Conservation (phyloP, 331 rosid genomes). For the Dryas integrifolia region DNA sequence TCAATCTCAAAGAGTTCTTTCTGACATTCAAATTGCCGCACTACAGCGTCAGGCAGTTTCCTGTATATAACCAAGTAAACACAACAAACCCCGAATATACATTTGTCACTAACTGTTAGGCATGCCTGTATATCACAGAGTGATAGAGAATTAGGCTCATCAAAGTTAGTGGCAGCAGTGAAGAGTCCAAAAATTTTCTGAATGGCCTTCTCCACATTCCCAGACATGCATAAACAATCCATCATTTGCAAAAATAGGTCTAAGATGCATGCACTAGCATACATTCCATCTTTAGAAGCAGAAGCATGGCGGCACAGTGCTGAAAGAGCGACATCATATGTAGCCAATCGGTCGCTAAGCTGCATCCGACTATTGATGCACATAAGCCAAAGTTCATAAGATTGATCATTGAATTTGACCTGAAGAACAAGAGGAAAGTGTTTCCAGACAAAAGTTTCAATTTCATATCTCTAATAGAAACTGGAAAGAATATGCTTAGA, state of each 20-base stretch:
- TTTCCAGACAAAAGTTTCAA: constrained; percentile 48
- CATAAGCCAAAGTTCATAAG: constrained; percentile 90
- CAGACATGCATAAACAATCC: constrained; percentile 82
- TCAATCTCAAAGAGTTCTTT: constrained; percentile 70
- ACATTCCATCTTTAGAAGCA: constrained; percentile 41
- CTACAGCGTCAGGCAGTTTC: constrained; percentile 77
- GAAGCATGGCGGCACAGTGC: constrained; percentile 57
- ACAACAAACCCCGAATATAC: constrained; percentile 90
- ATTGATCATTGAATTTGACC: constrained; percentile 70
- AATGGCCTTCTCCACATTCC: constrained; percentile 74
- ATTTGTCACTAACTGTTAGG: constrained; percentile 83
- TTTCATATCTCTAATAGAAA: constrained; percentile 32
- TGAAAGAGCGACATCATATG: constrained; percentile 65
- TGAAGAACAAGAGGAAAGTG: constrained; percentile 46
- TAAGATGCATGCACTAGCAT: constrained; percentile 74
- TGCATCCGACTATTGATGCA: constrained; percentile 73
- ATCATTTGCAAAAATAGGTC: constrained; percentile 91
- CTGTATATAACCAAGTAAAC: constrained; percentile 89
- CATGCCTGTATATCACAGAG: constrained; percentile 63
- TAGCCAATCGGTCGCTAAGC: constrained; percentile 61
- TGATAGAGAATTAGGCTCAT: constrained; percentile 46
- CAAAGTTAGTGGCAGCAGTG: constrained; percentile 34
- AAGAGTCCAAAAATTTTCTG: constrained; percentile 55
- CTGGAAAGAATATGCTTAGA: constrained; percentile 3
- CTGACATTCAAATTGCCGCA: constrained; percentile 78